phyloP scores from a whole-genome alignment of 78 protist genomes.

The Emiliania huxleyi region DNA sequence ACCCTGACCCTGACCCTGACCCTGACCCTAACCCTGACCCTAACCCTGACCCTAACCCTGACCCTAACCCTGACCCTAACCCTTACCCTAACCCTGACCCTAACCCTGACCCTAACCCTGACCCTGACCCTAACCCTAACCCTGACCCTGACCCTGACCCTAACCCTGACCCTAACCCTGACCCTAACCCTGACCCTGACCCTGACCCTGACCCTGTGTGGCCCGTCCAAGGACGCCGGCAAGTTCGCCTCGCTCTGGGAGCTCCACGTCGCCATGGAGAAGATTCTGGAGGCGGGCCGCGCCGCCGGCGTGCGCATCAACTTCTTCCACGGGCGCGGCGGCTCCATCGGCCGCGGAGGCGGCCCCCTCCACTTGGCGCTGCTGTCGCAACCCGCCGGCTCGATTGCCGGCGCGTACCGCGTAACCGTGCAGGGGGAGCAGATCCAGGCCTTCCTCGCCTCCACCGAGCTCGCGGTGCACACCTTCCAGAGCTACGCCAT shows the following conservation, averaged over 20 bases:
- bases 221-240: constrained; percentile 76
- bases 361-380: constrained; percentile 66
- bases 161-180: too few relatives aligned
- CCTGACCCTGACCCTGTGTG: too few relatives aligned
- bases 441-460: constrained; percentile 58
- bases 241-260: constrained; percentile 63
- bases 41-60: too few relatives aligned
- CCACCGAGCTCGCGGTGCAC: constrained; percentile 11
- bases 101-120: too few relatives aligned
- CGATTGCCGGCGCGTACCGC: constrained; percentile 48
- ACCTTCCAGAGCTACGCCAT: constrained; percentile 49
- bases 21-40: too few relatives aligned
- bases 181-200: too few relatives aligned
- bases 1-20: too few relatives aligned
- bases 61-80: too few relatives aligned
- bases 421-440: constrained; percentile 79
- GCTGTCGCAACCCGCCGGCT: constrained; percentile 74
- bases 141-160: too few relatives aligned
- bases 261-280: constrained; percentile 63
- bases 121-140: too few relatives aligned
- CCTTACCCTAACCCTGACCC: too few relatives aligned
- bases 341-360: constrained; percentile 70
- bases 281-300: constrained; percentile 26
- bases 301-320: constrained; percentile 30
- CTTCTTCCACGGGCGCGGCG: constrained; percentile 82